Percentiles rank a stretch among this genome's conserved stretches.
Evolutionary conservation across 305 asterid genomes (phyloP).

Genomic region (Ajuga reptans): DNA sequence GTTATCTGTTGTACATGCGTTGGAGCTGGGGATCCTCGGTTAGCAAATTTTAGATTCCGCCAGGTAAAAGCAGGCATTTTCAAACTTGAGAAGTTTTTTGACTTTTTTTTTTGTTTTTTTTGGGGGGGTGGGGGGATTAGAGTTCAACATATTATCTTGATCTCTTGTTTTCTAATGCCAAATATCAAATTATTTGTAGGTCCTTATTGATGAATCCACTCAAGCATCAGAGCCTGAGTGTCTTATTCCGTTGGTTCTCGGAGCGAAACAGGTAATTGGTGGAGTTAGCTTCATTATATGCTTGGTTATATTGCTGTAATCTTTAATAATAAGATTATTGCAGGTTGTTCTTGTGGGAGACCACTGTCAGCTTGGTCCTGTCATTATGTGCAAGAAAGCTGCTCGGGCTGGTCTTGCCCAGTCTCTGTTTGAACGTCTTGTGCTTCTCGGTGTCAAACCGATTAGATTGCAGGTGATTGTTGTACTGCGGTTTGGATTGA

Average conservation of each 20-base stretch:
- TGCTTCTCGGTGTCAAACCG: slow-evolving; percentile 92
- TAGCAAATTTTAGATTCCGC: slow-evolving; percentile 93
- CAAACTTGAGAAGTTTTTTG: slow-evolving; percentile 12
- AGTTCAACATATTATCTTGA: not conserved
- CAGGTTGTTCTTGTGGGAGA: slow-evolving; percentile 98
- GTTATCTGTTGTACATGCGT: slow-evolving; percentile 99
- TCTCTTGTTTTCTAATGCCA: slow-evolving; percentile 1
- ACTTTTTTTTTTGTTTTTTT: not conserved
- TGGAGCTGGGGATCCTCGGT: slow-evolving; percentile 99
- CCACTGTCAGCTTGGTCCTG: slow-evolving; percentile 99
- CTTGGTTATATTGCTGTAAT: slow-evolving; percentile 8
- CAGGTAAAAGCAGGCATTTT: slow-evolving; percentile 47
- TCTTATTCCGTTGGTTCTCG: slow-evolving; percentile 95
- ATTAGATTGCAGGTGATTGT: slow-evolving; percentile 87
- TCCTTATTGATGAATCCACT: slow-evolving; percentile 96
- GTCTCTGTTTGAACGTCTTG: slow-evolving; percentile 96
- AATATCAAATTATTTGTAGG: slow-evolving; percentile 38
- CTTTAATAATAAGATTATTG: slow-evolving; percentile 24
- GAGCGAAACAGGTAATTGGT: slow-evolving; percentile 74
- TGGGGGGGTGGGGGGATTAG: not conserved
- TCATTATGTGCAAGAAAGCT: slow-evolving; percentile 99
- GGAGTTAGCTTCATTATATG: slow-evolving; percentile 2
- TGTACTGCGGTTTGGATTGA: slow-evolving; percentile 14
- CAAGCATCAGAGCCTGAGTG: slow-evolving; percentile 99
- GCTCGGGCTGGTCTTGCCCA: slow-evolving; percentile 99